Percentiles rank a stretch among this genome's conserved stretches.
phyloP scores from a whole-genome alignment of 805 yeast genomes.

The Saccharomycopsis fermentans region DNA sequence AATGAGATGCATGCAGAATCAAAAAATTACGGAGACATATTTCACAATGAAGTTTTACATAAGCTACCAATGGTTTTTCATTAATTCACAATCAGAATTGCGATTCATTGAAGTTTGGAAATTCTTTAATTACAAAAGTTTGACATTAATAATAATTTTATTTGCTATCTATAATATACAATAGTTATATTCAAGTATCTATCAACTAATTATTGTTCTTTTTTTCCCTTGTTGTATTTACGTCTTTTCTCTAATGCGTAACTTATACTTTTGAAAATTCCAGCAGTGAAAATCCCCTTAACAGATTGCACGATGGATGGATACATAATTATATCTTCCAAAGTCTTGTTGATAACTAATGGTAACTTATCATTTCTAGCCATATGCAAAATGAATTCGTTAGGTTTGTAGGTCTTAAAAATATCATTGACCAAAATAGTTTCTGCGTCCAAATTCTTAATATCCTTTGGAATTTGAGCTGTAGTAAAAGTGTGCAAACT shows the following conservation, averaged over 20 bases:
- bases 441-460: not conserved
- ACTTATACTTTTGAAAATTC: conserved; percentile 53
- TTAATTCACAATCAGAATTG: not conserved
- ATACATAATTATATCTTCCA: conserved; percentile 47
- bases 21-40: not conserved
- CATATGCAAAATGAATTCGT: conserved; percentile 31
- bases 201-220: not conserved
- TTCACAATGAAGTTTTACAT: not conserved
- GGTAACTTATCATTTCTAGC: conserved; percentile 34
- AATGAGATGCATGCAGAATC: not conserved
- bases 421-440: conserved; percentile 7
- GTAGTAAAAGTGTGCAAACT: not conserved
- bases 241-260: conserved; percentile 67
- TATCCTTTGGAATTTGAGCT: not conserved
- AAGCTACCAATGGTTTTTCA: not conserved
- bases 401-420: conserved; percentile 13
- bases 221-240: conserved; percentile 21
- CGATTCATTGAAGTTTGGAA: no score
- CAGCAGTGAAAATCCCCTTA: conserved; percentile 86
- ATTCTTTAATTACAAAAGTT: no score
- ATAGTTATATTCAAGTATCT: not conserved
- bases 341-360: conserved; percentile 28
- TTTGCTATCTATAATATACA: not conserved
- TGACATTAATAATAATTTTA: no score
- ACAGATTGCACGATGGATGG: conserved; percentile 70